phyloP scores from a whole-genome alignment of 371 early-diverging fungal species.

The Smittium culicis region DNA sequence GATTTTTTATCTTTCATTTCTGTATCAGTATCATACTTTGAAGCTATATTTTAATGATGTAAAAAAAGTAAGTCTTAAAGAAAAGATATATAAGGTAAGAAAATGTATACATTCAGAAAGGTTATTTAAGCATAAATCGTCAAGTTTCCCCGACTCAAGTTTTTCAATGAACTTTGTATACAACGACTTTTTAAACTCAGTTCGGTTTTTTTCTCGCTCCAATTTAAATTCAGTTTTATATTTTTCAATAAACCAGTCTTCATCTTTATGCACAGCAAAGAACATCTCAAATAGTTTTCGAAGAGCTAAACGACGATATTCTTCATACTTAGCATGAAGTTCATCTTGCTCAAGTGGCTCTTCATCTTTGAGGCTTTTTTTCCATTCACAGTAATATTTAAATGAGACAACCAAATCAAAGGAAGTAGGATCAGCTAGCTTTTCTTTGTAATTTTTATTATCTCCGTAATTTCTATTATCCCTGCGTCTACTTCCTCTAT shows the following conservation, averaged over 20 bases:
- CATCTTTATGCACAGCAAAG: constrained; percentile 60
- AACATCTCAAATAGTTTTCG: constrained; percentile 51
- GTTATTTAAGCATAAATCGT: constrained; percentile 24
- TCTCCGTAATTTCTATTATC: constrained; percentile 13
- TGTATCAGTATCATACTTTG: neutral
- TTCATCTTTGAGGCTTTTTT: constrained; percentile 36
- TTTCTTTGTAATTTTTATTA: constrained; percentile 10
- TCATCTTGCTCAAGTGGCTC: constrained; percentile 61
- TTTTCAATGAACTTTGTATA: constrained; percentile 44
- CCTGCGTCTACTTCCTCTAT: constrained; percentile 13
- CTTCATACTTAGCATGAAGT: constrained; percentile 54
- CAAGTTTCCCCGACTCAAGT: constrained; percentile 55
- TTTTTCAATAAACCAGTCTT: constrained; percentile 85
- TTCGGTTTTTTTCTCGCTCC: constrained; percentile 51
- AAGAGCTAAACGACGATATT: constrained; percentile 62
- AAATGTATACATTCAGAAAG: neutral
- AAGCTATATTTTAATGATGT: neutral
- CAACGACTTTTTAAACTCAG: constrained; percentile 37
- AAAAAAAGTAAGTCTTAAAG: constrained; percentile 4
- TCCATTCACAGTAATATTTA: constrained; percentile 62
- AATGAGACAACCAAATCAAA: constrained; percentile 62
- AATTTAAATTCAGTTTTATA: constrained; percentile 63
- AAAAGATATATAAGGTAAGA: constrained; percentile 1
- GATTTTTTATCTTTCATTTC: constrained; percentile 10
- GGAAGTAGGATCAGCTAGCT: constrained; percentile 51